A percentile compares a stretch with the other conserved stretches of the same genome.
phyloP scores from a whole-genome alignment of 192 early-diverging fungal species.

The Dispira simplex region DNA sequence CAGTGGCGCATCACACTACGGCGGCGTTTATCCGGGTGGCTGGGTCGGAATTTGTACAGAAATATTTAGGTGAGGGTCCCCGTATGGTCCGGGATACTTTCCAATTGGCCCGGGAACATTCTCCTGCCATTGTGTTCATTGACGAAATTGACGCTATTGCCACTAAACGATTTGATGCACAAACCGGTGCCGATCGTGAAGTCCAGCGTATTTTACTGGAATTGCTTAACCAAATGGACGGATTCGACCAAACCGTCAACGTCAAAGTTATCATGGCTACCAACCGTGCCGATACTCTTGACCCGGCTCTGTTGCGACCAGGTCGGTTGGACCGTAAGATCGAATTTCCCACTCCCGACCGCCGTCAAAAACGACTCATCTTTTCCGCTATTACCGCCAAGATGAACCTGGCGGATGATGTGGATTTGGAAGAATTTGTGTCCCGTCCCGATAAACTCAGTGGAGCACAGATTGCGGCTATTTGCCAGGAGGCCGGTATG shows the following conservation, averaged over 20 bases:
- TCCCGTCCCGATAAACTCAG: conserved; percentile 91
- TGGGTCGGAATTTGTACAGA: conserved; percentile 98
- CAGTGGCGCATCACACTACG: conserved; percentile 95
- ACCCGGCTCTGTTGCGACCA: conserved; percentile 92
- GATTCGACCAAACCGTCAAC: conserved; percentile 95
- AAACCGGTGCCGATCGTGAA: conserved; percentile 96
- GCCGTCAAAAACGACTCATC: conserved; percentile 93
- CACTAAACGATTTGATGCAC: conserved; percentile 95
- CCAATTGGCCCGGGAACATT: conserved; percentile 90
- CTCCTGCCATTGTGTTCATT: conserved; percentile 95
- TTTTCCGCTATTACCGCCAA: conserved; percentile 89
- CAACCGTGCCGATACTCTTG: conserved; percentile 92
- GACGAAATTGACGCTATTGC: conserved; percentile 99
- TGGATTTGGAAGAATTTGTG: conserved; percentile 96
- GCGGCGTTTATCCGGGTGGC: conserved; percentile 94
- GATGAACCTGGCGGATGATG: conserved; percentile 97
- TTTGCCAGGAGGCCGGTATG: conserved; percentile 97
- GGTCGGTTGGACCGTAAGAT: conserved; percentile 97
- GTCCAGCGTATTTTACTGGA: conserved; percentile 96
- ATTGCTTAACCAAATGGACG: conserved; percentile 98
- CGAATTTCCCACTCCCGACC: conserved; percentile 96
- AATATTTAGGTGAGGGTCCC: conserved; percentile 96
- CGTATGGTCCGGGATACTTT: conserved; percentile 97
- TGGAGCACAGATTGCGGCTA: conserved; percentile 95
- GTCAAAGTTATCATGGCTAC: conserved; percentile 99